phyloP scores from a whole-genome alignment of 306 rosid genomes.

The Quercus engelmannii region DNA sequence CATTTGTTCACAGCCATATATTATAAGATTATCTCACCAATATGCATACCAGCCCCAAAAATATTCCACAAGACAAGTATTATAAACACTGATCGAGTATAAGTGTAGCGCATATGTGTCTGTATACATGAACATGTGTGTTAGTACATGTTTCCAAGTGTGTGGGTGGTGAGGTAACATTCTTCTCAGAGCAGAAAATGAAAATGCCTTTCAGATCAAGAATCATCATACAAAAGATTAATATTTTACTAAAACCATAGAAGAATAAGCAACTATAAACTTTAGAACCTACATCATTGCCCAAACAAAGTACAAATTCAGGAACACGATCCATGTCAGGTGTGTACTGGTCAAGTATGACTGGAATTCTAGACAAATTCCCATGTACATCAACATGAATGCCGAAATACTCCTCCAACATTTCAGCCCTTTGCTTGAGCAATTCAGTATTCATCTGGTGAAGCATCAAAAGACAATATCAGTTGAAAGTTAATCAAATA shows the following conservation, averaged over 20 bases:
- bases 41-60: not conserved
- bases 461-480: conserved; percentile 18
- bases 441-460: conserved; percentile 70
- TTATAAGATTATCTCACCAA: not conserved
- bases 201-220: not conserved
- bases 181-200: not conserved
- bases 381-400: conserved; percentile 64
- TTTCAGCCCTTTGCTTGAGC: conserved; percentile 61
- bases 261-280: not conserved
- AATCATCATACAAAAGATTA: not conserved
- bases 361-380: conserved; percentile 77
- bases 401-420: conserved; percentile 72
- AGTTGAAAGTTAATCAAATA: not conserved
- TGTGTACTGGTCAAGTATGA: conserved; percentile 88
- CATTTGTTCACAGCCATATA: not conserved
- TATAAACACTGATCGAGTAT: not conserved
- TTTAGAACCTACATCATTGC: conserved; percentile 75
- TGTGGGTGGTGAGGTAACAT: not conserved
- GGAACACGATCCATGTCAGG: conserved; percentile 96
- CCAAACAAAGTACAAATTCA: conserved; percentile 73
- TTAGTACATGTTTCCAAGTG: not conserved
- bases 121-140: not conserved
- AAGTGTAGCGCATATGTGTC: not conserved
- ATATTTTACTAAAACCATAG: not conserved
- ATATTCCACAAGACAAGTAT: not conserved